A percentile compares a stretch with the other conserved stretches of the same genome.
These are phyloP conservation scores for Fusarium burgessii DNA, from an alignment of 2,329 filamentous ascomycete genomes.

Conservation along the genomic window DNA sequence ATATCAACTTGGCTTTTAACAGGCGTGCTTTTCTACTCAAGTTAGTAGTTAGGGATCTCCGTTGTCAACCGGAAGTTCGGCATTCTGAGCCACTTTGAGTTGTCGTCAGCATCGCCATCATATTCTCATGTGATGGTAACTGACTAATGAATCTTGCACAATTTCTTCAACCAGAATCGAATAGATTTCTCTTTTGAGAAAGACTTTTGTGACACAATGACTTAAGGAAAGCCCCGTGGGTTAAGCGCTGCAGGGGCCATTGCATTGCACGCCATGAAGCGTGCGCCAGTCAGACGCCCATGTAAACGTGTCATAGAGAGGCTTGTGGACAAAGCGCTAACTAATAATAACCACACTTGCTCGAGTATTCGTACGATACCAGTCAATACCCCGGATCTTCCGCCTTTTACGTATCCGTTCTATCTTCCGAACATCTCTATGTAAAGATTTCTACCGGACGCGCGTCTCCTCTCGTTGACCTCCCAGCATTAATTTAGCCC, in stretches of 20 bases:
- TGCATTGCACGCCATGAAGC: constrained; percentile 9
- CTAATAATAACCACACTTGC: not conserved
- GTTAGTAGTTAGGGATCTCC: not conserved
- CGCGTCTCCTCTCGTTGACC: constrained; percentile 9
- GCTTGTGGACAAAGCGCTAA: not conserved
- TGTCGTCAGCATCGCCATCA: constrained; percentile 29
- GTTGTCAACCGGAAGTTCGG: constrained; percentile 26
- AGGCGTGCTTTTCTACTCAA: not conserved
- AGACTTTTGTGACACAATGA: not conserved
- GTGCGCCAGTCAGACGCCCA: constrained; percentile 2
- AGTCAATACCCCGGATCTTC: not conserved
- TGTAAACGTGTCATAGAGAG: constrained; percentile 2
- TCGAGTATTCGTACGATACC: not conserved
- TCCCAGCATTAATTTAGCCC: too few relatives aligned
- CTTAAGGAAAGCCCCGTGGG: not conserved
- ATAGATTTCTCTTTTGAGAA: not conserved
- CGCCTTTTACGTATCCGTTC: not conserved
- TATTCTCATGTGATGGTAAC: not conserved
- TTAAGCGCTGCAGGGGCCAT: constrained; percentile 11
- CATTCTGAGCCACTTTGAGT: constrained; percentile 21
- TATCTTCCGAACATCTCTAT: not conserved
- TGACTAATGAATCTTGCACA: not conserved
- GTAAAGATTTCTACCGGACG: constrained; percentile 9
- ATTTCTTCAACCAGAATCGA: not conserved
- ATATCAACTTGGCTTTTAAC: not conserved